Evolutionary conservation across 192 early-diverging fungal species (phyloP).

Genomic region (Chytriomyces confervae): DNA sequence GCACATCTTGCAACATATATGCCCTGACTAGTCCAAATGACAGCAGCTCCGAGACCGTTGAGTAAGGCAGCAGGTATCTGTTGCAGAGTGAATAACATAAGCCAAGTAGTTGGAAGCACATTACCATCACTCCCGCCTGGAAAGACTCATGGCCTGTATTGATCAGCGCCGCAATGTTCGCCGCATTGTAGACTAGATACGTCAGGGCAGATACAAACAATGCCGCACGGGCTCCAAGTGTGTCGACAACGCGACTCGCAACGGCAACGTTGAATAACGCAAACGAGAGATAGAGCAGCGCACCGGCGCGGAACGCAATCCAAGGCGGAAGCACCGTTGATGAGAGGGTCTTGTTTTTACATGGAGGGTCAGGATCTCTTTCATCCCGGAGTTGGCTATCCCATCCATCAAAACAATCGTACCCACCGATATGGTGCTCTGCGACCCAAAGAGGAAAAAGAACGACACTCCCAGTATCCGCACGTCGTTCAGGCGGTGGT

Average conservation of each 20-base stretch:
- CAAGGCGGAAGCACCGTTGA: constrained; percentile 19
- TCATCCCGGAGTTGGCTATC: too few relatives aligned
- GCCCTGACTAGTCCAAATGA: constrained; percentile 23
- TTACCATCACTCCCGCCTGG: constrained; percentile 7
- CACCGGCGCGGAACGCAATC: constrained; percentile 2
- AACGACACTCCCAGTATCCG: constrained; percentile 20
- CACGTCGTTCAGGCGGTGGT: constrained; percentile 18
- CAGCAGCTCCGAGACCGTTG: constrained; percentile 29
- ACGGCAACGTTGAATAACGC: constrained; percentile 18
- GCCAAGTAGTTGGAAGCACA: not conserved
- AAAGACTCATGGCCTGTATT: not conserved
- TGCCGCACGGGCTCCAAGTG: not conserved
- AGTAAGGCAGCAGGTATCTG: constrained; percentile 27
- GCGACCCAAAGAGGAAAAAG: constrained; percentile 28
- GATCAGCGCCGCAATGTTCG: constrained; percentile 4
- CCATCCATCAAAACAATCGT: constrained; percentile 2
- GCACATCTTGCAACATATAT: constrained; percentile 33
- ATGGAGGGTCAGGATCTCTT: too few relatives aligned
- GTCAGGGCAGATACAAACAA: constrained; percentile 23
- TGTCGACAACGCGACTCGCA: constrained; percentile 13
- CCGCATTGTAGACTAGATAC: constrained; percentile 2
- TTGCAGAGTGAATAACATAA: constrained; percentile 4
- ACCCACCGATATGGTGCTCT: constrained; percentile 7
- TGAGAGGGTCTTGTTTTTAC: not conserved
- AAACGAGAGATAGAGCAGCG: constrained; percentile 19